A percentile compares a stretch with the other conserved stretches of the same genome.
Conservation (phyloP, 495 filamentous ascomycete species). For the Penicillium atrosanguineum region DNA sequence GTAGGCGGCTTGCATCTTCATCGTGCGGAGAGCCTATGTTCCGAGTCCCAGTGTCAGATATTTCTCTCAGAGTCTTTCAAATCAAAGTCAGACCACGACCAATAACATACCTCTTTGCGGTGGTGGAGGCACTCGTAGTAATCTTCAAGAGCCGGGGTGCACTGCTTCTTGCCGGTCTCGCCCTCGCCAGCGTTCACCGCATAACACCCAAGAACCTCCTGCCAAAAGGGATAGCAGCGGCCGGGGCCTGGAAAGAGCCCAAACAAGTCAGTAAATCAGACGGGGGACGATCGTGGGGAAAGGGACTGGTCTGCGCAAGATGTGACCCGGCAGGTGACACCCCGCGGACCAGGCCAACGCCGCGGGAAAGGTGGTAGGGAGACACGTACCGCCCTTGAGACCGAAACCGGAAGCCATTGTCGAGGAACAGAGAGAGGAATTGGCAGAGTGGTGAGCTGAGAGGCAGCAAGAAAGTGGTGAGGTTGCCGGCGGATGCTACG, state of each 20-base stretch:
- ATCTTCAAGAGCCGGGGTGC: slow-evolving; percentile 83
- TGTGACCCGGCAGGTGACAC: slow-evolving; percentile 11
- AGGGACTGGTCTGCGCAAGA: slow-evolving; percentile 17
- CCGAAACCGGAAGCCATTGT: slow-evolving; percentile 82
- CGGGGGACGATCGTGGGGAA: slow-evolving; percentile 16
- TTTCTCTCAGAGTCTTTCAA: not conserved
- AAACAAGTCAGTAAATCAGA: slow-evolving; percentile 20
- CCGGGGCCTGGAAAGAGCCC: slow-evolving; percentile 60
- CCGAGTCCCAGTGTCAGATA: not conserved
- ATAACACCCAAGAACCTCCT: slow-evolving; percentile 87
- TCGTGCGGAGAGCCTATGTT: slow-evolving; percentile 69
- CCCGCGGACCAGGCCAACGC: slow-evolving; percentile 10
- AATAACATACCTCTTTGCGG: slow-evolving; percentile 80
- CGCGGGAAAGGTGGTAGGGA: slow-evolving; percentile 2
- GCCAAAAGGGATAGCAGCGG: slow-evolving; percentile 99
- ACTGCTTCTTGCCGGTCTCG: slow-evolving; percentile 85
- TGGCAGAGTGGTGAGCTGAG: slow-evolving; percentile 24
- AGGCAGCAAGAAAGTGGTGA: slow-evolving; percentile 24
- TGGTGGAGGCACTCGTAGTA: slow-evolving; percentile 99
- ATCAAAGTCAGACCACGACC: not conserved
- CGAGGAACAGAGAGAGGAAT: slow-evolving; percentile 21
- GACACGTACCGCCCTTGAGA: slow-evolving; percentile 68
- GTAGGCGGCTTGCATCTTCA: slow-evolving; percentile 81
- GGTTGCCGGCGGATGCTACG: slow-evolving; percentile 35
- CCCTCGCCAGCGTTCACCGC: slow-evolving; percentile 75